Percentiles rank a stretch among this genome's conserved stretches.
Conservation (phyloP, 306 rosid species). For the Abrus pulchellus region DNA sequence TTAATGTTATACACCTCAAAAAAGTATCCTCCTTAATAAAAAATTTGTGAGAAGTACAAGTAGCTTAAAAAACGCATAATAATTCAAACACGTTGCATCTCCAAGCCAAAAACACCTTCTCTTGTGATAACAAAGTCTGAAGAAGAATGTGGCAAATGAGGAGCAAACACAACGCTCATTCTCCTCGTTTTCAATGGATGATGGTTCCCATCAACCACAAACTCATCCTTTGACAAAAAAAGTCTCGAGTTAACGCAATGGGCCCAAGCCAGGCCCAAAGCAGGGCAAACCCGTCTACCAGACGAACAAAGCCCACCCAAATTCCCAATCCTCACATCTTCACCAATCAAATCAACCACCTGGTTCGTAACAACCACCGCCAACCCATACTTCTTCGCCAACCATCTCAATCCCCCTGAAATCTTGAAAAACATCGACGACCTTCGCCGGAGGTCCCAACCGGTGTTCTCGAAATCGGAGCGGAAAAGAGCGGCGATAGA, state of each 20-base stretch:
- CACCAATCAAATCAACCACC: slow-evolving; percentile 79
- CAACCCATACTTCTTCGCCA: slow-evolving; percentile 67
- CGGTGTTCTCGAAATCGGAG: slow-evolving; percentile 78
- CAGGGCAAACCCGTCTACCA: slow-evolving; percentile 79
- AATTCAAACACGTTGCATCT: neutral
- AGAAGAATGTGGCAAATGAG: slow-evolving; percentile 75
- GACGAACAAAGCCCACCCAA: slow-evolving; percentile 62
- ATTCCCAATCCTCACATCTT: slow-evolving; percentile 74
- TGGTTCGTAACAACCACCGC: slow-evolving; percentile 89
- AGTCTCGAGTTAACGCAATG: slow-evolving; percentile 88
- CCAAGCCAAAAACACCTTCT: slow-evolving; percentile 49
- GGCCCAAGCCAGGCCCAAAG: slow-evolving; percentile 88
- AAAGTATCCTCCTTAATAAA: no score
- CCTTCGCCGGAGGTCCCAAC: slow-evolving; percentile 66
- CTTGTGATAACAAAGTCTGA: slow-evolving; percentile 36
- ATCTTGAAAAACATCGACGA: slow-evolving; percentile 79
- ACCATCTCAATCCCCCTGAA: slow-evolving; percentile 65
- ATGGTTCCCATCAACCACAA: slow-evolving; percentile 9
- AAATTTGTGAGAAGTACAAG: no score
- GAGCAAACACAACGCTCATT: slow-evolving; percentile 79
- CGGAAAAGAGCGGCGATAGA: slow-evolving; percentile 91
- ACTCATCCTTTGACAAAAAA: slow-evolving; percentile 62
- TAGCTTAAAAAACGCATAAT: neutral
- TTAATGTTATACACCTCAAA: no score
- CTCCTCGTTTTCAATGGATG: slow-evolving; percentile 53